Evolutionary conservation across 768 basidiomycete genomes (phyloP), one percentile per base, ranked within the genome.

Genomic region (Rhizopogon rudus): DNA sequence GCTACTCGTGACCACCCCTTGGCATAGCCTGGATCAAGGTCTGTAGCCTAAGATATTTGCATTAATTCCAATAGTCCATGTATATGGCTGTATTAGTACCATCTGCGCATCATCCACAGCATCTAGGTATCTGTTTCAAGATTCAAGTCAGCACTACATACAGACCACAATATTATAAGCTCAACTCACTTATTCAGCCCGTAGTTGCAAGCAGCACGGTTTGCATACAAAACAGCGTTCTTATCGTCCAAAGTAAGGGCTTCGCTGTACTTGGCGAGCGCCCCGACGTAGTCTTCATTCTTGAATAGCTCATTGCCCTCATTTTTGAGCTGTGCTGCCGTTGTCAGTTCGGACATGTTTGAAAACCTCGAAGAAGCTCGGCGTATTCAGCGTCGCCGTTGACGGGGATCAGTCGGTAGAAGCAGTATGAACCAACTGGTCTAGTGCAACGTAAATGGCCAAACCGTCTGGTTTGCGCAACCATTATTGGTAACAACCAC

Each of bases 201-300:
- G 39, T 75, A 57, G 41, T 62, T 62, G 52, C 70, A 70, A 14
- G 76, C 78, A 6, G 78, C 75, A 13, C 78, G 72, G 60, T 80
- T 80, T 17, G 73, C 70, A 58, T 72, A 76, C n/a, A 78, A 62
- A 8, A 80, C 61, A 1, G 76, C 72, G 60, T 76, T 76, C n/a
- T 63, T 61, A 10, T 67, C 67, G 42, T 74, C 69, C 52, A 67
- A 61, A 44, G 66, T 63, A 60, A 80, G 76, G 14, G 77, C 78
- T 51, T 73, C 67, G 2, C 73, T 65, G 58, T 77, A 80, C 52
- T 76, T 77, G 10, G 63, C 48, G 45, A 71, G 67, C 5, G 77
- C 77, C 10, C 60, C 67, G 20, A 53, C 50, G 56, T 71, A 75
- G 22, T 74, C 57, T 25, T 70, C 64, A 49, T 69, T 61, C 13